Evolutionary conservation across 2,329 filamentous ascomycete genomes (phyloP), one percentile per base, ranked within the genome.

Genomic region (Phaeomoniella chlamydospora): DNA sequence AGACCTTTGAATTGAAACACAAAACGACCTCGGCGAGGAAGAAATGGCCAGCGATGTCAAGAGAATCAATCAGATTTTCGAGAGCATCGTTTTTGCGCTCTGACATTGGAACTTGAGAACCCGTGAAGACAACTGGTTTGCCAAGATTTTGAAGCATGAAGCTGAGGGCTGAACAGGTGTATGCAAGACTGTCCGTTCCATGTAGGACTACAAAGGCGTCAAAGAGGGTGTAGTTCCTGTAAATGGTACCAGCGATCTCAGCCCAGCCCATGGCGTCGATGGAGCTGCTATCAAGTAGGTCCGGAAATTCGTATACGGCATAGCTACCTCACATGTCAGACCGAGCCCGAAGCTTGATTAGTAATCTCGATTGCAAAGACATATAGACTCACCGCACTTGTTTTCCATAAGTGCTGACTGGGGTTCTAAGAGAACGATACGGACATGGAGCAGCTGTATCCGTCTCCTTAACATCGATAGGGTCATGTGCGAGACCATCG

Each of bases 101-200:
- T 48, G 90, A 80, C 70, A 94, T 94, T 33, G 84, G 84, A 1
- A 86, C 81, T 53, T 85, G 80, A 2, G 77, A 80, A 1, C 79
- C 79, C 3, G 87, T 94, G 34, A 94, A 66, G 37, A 94, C 79
- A 18, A 94, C 83, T 2, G 87, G 84, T 62, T 94, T 94, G 35
- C 85, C 86, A 11, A 94, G 68, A 51, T 92, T 85, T 49, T 81
- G 73, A 54, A 94, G 73, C 83, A 94, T 93, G 62, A 94, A 94
- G 46, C 83, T 90, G 39, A 94, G 67, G 3, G 87, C 87, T 4
- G 85, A 92, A 42, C 82, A 82, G 3, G 85, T 90, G 59, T 94
- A 94, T 13, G 80, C 82, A 35, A 94, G 65, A 31, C 83, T 92
- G 58, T 94, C 86, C 4, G 86, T 94, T 41, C 86, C 86, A 56